Evolutionary conservation across 495 filamentous ascomycete species (phyloP).

Genomic region (Terfezia claveryi): DNA sequence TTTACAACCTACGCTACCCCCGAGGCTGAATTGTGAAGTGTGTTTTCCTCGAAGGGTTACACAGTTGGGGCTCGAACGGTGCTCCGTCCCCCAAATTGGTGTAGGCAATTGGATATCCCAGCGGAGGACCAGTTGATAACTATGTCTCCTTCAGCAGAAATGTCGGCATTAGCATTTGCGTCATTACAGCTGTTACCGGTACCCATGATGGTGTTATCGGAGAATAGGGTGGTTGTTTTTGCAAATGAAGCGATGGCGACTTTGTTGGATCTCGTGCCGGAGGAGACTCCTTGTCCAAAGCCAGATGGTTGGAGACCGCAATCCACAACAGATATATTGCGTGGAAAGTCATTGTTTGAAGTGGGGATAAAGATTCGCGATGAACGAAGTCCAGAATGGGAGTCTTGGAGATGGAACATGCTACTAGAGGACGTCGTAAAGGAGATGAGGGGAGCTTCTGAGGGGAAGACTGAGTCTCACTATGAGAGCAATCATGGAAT

Average conservation of each 20-base stretch:
- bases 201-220: constrained; percentile 39
- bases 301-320: not conserved
- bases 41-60: too few species aligned
- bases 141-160: not conserved
- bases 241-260: constrained; percentile 52
- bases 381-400: constrained; percentile 25
- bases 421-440: constrained; percentile 5
- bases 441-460: not conserved
- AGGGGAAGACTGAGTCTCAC: not conserved
- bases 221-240: constrained; percentile 39
- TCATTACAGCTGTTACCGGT: constrained; percentile 47
- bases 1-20: too few species aligned
- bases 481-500: not conserved
- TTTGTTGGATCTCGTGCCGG: constrained; percentile 30
- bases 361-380: too few species aligned
- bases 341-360: too few species aligned
- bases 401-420: constrained; percentile 30
- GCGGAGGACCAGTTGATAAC: not conserved
- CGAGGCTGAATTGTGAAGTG: too few species aligned
- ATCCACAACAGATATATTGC: not conserved
- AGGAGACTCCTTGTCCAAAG: not conserved
- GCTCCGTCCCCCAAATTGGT: not conserved
- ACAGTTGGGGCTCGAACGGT: too few species aligned
- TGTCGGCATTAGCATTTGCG: constrained; percentile 29
- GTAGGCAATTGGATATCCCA: not conserved